These are phyloP conservation scores for Austropuccinia psidii DNA, from an alignment of 1,284 basidiomycete genomes.

Conservation along the genomic window DNA sequence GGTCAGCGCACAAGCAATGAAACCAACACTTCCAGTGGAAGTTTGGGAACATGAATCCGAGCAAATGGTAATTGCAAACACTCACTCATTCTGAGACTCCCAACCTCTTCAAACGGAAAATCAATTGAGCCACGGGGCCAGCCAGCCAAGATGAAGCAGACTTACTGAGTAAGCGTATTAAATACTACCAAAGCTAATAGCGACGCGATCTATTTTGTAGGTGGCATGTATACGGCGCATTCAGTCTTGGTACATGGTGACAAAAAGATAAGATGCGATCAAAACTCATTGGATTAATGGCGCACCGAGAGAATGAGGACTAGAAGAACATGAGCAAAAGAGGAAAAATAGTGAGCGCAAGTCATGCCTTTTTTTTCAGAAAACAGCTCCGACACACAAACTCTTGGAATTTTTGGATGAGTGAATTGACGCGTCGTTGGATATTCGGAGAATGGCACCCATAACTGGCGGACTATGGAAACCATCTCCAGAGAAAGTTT, in stretches of 20 bases:
- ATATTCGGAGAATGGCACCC: conserved; percentile 25
- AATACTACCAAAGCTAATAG: neutral
- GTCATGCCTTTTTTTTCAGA: neutral
- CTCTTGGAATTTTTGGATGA: neutral
- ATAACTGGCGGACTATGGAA: no score
- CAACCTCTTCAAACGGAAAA: conserved; percentile 13
- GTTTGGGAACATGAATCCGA: no score
- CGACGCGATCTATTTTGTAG: neutral
- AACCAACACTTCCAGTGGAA: neutral
- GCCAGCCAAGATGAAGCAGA: no score
- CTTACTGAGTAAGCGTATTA: conserved; percentile 14
- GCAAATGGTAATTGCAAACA: neutral
- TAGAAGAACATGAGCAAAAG: neutral
- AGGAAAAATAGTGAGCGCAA: neutral
- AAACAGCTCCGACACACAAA: neutral
- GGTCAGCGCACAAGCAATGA: neutral
- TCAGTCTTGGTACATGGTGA: neutral
- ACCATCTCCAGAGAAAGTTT: no score
- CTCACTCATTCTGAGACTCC: conserved; percentile 7
- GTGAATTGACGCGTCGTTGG: conserved; percentile 12
- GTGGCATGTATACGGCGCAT: no score
- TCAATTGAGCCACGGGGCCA: no score
- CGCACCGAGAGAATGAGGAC: conserved; percentile 9
- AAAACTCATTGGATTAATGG: neutral
- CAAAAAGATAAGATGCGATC: neutral